Base-by-base conservation (phyloP, 2,329 filamentous ascomycete genomes). In the Aspergillus aculeatus region DNA sequence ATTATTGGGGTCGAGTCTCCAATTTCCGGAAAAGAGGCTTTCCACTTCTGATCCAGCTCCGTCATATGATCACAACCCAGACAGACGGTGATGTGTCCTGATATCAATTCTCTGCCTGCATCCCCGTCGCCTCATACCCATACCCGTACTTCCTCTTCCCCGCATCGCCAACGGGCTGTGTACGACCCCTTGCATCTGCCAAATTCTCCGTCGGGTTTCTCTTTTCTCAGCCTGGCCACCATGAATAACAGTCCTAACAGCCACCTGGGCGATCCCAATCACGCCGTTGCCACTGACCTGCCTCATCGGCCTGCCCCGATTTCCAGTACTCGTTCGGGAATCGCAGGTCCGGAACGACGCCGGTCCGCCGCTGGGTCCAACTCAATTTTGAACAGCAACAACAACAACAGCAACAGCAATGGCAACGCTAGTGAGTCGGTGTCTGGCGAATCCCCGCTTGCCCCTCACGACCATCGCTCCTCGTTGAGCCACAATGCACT, bases 261-360 rank as follows among this genome's bases (percentile, higher is more conserved):
- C 38, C 38, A 16, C 50, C 56, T 56, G 12, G 66, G 57, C 53
- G 90, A 56, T 19, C 52, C 62, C 89, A 54, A 86, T 90, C 12
- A 90, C 89, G 7, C 87, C 89, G 94, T 94, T 72, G 89, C 90
- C 29, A 86, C 90, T 54, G 84, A 92, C 29, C 86, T 90, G 31
- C 63, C 63, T 41, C 64, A 62, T 55, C 74, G 76, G 50, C 71
- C 73, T 4, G 77, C 78, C 21, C 70, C 67, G 23, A 67, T 66
- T 58, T 12, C 32, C 32, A 35, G 32, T 16, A 75, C 74, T 57
- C 73, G 71, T 63, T 68, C 70, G 63, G 73, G 72, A 54, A 67
- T 71, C 52, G 75, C 78, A 55, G 69, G 74, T 23, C 74, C 74
- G 21, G 78, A 80, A 57, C 74, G 78, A 35, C 76, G 78, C 60